Evolutionary conservation across 2,329 filamentous ascomycete genomes (phyloP).

Genomic region (Clarireedia sp.): DNA sequence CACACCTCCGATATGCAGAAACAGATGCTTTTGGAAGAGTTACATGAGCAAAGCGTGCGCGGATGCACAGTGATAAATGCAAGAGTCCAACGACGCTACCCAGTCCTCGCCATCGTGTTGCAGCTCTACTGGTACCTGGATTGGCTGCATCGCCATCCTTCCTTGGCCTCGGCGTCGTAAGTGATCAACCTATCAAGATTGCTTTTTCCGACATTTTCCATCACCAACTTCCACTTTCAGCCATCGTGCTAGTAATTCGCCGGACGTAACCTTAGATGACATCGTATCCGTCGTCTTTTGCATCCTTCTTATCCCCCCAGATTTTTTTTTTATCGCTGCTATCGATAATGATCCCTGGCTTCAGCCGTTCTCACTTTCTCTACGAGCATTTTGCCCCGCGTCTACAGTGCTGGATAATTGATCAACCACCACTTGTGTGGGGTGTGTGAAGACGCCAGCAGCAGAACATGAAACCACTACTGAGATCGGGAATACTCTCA

Average conservation of each 20-base stretch:
- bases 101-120: background rate
- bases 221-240: background rate
- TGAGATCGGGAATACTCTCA: background rate
- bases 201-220: background rate
- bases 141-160: conserved; percentile 6
- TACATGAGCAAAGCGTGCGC: background rate
- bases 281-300: background rate
- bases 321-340: background rate
- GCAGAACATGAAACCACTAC: conserved; percentile 5
- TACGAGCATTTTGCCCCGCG: conserved; percentile 8
- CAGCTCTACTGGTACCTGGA: conserved; percentile 1
- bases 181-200: conserved; percentile 2
- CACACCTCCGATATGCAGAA: conserved; percentile 18
- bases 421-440: conserved; percentile 8
- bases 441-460: background rate
- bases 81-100: conserved; percentile 1
- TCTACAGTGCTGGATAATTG: conserved; percentile 3
- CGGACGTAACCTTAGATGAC: conserved; percentile 3
- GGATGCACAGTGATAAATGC: conserved; percentile 2
- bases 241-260: conserved; percentile 1
- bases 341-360: conserved; percentile 8
- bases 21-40: background rate
- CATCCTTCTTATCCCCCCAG: conserved; percentile 2
- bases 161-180: background rate
- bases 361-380: conserved; percentile 5